phyloP scores from a whole-genome alignment of 2,329 filamentous ascomycete species.

The Canariomyces notabilis region DNA sequence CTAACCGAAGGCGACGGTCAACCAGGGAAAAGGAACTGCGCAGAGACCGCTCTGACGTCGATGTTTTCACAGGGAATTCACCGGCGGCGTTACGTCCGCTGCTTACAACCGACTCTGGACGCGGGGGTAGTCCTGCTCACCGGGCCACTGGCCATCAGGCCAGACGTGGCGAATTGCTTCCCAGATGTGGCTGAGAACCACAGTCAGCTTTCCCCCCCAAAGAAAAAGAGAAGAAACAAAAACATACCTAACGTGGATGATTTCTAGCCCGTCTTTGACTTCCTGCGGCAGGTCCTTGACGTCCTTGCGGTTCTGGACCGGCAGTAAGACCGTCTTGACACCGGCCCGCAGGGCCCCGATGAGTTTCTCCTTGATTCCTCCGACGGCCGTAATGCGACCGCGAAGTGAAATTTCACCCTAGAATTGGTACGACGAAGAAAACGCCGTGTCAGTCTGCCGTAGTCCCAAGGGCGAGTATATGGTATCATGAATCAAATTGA shows the following conservation, averaged over 20 bases:
- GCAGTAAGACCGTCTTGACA: conserved; percentile 88
- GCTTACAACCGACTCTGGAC: conserved; percentile 73
- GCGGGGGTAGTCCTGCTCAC: conserved; percentile 58
- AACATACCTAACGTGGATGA: conserved; percentile 79
- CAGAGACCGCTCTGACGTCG: no score
- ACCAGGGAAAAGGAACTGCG: neutral
- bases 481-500: no score
- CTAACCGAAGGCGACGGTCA: no score
- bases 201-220: neutral
- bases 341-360: conserved; percentile 91
- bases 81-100: neutral
- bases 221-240: conserved; percentile 8
- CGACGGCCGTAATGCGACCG: conserved; percentile 87
- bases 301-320: conserved; percentile 86
- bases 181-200: conserved; percentile 70
- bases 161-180: conserved; percentile 87
- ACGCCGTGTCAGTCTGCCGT: conserved; percentile 23
- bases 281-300: conserved; percentile 85
- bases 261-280: conserved; percentile 79
- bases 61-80: no score
- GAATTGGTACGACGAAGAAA: conserved; percentile 19
- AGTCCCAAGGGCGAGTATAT: no score
- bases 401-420: conserved; percentile 71
- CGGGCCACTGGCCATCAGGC: conserved; percentile 83
- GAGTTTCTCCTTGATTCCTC: conserved; percentile 97